Base-by-base conservation (phyloP, 768 basidiomycete genomes). In the Brasilioporus rufonigricans region DNA sequence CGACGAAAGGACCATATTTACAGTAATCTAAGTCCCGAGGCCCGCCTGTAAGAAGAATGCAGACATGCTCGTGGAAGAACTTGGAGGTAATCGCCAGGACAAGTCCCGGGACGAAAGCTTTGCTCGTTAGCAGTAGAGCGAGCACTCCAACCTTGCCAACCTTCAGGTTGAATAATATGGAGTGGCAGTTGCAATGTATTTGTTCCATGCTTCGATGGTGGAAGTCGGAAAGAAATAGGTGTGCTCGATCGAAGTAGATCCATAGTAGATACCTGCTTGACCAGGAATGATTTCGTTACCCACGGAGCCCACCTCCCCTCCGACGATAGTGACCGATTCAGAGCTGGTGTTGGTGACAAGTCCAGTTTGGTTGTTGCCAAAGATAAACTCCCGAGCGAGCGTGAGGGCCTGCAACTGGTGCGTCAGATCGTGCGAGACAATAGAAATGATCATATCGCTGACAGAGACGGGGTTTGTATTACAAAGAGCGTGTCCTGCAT, bases 341-440 rank as follows among this genome's bases (percentile, higher is more conserved):
- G 58, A 58, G 50, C 9, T 65, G 5, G 27, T 29, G 5, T 29
- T 65, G 27, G 65, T 71, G 35, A 89, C 81, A 4, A 81, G 75
- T 0, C 86, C 88, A 2, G 82, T 82, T 27, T 70, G 52, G 66
- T 87, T 85, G 51, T 68, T 71, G 2, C 88, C 87, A 35, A 33
- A 33, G 12, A 33, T 33, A 33, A 33, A 33, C 12, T 33, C 14
- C 7, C 33, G 33, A 4, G 12, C 65, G 66, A 89, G 81, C 16
- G 77, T 77, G 65, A 79, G 76, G 5, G 81, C 85, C 87, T 89
- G 57, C 66, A 14, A 33, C 33, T 33, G n/a, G n/a, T n/a, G n/a
- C n/a, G n/a, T n/a, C n/a, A n/a, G n/a, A 33, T 33, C 11, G 33
- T 33, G 33, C 33, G 14, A 33, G 12, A 33, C 5, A 11, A 14